A percentile compares a stretch with the other conserved stretches of the same genome.
Evolutionary conservation across 129 eudicot genomes (phyloP).

Genomic region (Chrysanthemum lavandulifolium): DNA sequence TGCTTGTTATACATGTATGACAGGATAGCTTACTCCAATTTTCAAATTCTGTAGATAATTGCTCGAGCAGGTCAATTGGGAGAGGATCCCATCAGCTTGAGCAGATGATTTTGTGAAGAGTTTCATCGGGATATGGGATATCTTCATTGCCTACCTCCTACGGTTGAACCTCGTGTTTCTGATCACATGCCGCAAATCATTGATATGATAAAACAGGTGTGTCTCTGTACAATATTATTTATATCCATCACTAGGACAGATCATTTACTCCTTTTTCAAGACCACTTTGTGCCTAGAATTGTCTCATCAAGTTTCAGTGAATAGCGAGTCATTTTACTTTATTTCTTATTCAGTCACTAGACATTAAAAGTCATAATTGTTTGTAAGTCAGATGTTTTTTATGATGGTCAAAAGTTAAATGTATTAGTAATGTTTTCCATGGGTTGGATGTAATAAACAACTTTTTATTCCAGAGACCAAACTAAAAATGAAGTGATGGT

Average conservation of each 20-base stretch:
- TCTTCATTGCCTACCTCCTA: conserved; percentile 84
- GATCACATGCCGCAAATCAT: conserved; percentile 90
- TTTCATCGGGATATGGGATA: conserved; percentile 74
- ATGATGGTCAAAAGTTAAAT: too few relatives aligned
- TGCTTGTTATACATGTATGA: conserved; percentile 48
- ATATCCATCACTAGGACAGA: background rate
- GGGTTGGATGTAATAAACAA: background rate
- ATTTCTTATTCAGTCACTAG: background rate
- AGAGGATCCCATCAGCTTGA: conserved; percentile 80
- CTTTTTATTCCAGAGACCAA: background rate
- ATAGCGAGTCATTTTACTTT: background rate
- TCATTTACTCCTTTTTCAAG: conserved; percentile 12
- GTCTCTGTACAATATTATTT: background rate
- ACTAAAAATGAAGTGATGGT: conserved; percentile 7
- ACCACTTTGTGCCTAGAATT: conserved; percentile 10
- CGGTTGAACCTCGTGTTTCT: conserved; percentile 93
- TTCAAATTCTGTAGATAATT: conserved; percentile 90
- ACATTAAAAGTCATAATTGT: too few relatives aligned
- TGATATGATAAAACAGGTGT: conserved; percentile 85
- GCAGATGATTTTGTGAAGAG: conserved; percentile 85
- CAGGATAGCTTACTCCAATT: conserved; percentile 72
- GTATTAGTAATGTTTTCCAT: background rate
- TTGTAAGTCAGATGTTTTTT: too few relatives aligned
- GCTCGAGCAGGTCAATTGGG: conserved; percentile 88
- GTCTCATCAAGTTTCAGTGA: background rate